Evolutionary conservation across 768 basidiomycete genomes (phyloP).

Genomic region (Gymnopilus dilepis): DNA sequence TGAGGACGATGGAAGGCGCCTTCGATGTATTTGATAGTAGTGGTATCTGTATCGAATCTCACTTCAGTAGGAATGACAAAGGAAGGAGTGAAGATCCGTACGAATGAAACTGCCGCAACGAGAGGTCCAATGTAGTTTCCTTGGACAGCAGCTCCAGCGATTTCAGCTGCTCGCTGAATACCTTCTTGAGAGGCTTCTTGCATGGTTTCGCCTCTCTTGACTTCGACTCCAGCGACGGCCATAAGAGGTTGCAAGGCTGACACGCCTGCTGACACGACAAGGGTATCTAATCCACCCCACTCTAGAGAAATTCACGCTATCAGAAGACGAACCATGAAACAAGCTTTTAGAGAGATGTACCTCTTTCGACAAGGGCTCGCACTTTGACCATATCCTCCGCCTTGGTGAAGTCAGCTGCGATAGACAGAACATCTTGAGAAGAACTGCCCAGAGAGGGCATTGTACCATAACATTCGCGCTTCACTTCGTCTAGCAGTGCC

Average conservation of each 20-base stretch:
- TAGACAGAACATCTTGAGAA: constrained; percentile 45
- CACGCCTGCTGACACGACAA: constrained; percentile 84
- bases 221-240: constrained; percentile 64
- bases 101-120: constrained; percentile 72
- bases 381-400: constrained; percentile 71
- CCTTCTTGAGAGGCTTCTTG: constrained; percentile 55
- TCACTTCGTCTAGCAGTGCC: constrained; percentile 60
- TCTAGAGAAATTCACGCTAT: constrained; percentile 44
- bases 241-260: constrained; percentile 81
- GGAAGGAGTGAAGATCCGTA: constrained; percentile 39
- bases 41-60: constrained; percentile 62
- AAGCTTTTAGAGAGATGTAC: constrained; percentile 43
- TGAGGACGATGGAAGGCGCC: constrained; percentile 75
- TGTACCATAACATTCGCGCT: constrained; percentile 55
- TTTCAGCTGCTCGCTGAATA: constrained; percentile 60
- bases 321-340: no score
- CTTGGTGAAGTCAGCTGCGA: constrained; percentile 67
- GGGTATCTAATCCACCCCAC: constrained; percentile 84
- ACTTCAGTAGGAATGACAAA: background rate
- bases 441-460: constrained; percentile 18
- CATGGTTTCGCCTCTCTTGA: constrained; percentile 35
- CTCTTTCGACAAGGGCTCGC: constrained; percentile 53
- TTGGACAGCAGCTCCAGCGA: constrained; percentile 58
- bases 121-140: constrained; percentile 78
- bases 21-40: constrained; percentile 66